Conservation (phyloP, 164 flowering plant species). For the Brasenia schreberi region DNA sequence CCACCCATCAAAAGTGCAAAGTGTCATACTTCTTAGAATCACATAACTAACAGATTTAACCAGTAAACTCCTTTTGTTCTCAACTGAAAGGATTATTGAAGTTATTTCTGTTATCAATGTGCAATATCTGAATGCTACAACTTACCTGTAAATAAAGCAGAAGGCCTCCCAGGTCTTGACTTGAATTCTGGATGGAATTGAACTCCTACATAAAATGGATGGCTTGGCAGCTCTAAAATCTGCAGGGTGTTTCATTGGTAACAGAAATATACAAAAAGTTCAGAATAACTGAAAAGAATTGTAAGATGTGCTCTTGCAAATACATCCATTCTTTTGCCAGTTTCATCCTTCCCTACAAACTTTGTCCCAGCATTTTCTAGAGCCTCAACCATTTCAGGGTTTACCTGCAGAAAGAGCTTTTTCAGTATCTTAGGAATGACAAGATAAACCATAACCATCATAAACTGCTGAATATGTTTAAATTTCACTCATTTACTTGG, state of each 20-base stretch:
- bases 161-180: conserved; percentile 88
- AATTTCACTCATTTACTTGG: neutral
- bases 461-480: neutral
- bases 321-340: conserved; percentile 89
- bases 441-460: neutral
- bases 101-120: neutral
- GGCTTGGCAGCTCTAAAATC: conserved; percentile 75
- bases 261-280: too few species aligned
- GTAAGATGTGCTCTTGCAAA: conserved; percentile 1
- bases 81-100: neutral
- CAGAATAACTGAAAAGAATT: neutral
- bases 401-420: conserved; percentile 41
- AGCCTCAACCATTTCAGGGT: conserved; percentile 49
- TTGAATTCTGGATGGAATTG: conserved; percentile 98
- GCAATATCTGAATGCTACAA: neutral
- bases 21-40: neutral
- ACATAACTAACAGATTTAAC: neutral
- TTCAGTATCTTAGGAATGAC: neutral
- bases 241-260: conserved; percentile 14
- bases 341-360: conserved; percentile 96
- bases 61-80: neutral
- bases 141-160: conserved; percentile 75
- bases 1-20: neutral
- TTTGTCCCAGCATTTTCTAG: conserved; percentile 71
- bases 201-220: conserved; percentile 88